Evolutionary conservation across 1,284 basidiomycete species (phyloP).

Genomic region (Cryptococcus sp.): DNA sequence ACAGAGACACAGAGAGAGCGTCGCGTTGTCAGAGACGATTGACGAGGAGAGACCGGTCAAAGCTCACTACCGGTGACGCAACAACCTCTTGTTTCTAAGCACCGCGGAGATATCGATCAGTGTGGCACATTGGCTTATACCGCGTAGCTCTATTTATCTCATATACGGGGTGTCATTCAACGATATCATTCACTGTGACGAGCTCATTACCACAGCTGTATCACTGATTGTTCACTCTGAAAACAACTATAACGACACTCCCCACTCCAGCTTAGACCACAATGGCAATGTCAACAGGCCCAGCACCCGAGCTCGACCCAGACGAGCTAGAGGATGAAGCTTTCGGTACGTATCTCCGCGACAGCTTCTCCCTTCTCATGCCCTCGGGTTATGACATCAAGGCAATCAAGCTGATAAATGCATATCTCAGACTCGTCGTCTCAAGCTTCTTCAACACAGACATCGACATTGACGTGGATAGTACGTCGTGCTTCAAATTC

Average conservation of each 20-base stretch:
- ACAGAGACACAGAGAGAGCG: too few species aligned
- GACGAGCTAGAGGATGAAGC: conserved; percentile 44
- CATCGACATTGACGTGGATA: conserved; percentile 54
- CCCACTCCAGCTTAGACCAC: neutral
- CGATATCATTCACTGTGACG: too few species aligned
- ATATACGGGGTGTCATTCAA: too few species aligned
- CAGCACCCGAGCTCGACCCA: conserved; percentile 32
- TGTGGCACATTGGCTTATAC: too few species aligned
- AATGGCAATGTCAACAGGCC: conserved; percentile 20
- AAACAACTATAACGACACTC: neutral
- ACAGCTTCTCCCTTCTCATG: neutral
- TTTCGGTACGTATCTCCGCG: conserved; percentile 31
- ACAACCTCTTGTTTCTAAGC: too few species aligned
- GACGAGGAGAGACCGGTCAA: too few species aligned
- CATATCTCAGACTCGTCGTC: conserved; percentile 45
- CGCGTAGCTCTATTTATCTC: too few species aligned
- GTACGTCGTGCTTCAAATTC: conserved; percentile 32
- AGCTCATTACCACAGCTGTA: too few species aligned
- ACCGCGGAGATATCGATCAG: too few species aligned
- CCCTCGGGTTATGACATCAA: too few species aligned
- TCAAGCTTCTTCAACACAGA: conserved; percentile 51
- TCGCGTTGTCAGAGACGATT: too few species aligned
- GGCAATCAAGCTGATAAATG: neutral
- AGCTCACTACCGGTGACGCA: too few species aligned
- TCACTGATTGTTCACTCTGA: neutral